These are phyloP conservation scores for Pholiota molesta DNA, from an alignment of 768 basidiomycete genomes.

Conservation along the genomic window DNA sequence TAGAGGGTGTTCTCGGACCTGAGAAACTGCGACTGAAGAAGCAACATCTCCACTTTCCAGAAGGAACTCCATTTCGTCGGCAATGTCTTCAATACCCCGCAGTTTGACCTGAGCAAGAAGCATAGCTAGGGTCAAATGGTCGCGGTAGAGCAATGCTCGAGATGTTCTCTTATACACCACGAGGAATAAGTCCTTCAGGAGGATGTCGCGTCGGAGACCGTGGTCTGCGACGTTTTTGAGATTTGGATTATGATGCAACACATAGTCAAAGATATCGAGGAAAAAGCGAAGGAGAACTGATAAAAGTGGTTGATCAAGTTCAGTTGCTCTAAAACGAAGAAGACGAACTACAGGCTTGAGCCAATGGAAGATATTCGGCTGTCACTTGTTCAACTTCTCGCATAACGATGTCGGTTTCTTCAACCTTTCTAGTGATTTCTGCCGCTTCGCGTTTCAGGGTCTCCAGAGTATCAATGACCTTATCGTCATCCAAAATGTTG, in stretches of 20 bases:
- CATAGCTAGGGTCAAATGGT: slow-evolving; percentile 89
- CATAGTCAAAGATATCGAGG: slow-evolving; percentile 97
- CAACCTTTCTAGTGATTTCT: slow-evolving; percentile 93
- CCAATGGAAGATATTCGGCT: slow-evolving; percentile 89
- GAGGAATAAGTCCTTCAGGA: slow-evolving; percentile 88
- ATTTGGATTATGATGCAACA: slow-evolving; percentile 91
- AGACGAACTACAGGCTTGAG: slow-evolving; percentile 94
- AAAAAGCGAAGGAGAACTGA: slow-evolving; percentile 98
- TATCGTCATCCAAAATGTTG: slow-evolving; percentile 98
- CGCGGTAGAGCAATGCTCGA: slow-evolving; percentile 85
- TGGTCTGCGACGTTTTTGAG: slow-evolving; percentile 80
- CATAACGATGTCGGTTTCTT: slow-evolving; percentile 96
- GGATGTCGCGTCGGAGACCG: slow-evolving; percentile 70
- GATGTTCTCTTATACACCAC: slow-evolving; percentile 88
- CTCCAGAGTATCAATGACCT: slow-evolving; percentile 95
- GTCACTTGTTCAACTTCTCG: slow-evolving; percentile 96
- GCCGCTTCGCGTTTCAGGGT: slow-evolving; percentile 95
- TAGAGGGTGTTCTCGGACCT: slow-evolving; percentile 44
- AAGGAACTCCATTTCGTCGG: slow-evolving; percentile 89
- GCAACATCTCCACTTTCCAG: slow-evolving; percentile 82
- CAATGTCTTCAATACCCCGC: slow-evolving; percentile 75
- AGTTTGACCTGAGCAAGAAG: slow-evolving; percentile 89
- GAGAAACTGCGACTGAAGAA: slow-evolving; percentile 33
- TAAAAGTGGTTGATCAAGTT: slow-evolving; percentile 97
- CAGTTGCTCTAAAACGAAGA: slow-evolving; percentile 96